phyloP scores from a whole-genome alignment of 1,284 basidiomycete genomes.

The Microbotryum saponariae region DNA sequence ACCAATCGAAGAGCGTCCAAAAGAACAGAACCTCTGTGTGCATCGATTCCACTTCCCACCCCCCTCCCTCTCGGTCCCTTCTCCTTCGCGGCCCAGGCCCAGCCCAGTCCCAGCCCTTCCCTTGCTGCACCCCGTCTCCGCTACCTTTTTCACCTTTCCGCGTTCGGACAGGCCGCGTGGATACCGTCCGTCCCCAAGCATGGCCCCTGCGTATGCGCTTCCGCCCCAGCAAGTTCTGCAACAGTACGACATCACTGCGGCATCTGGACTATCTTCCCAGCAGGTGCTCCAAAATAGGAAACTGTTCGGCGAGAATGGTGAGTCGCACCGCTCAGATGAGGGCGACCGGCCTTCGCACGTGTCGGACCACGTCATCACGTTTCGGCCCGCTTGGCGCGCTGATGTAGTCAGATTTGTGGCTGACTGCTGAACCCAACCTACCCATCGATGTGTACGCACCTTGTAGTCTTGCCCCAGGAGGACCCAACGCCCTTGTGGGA shows the following conservation, averaged over 20 bases:
- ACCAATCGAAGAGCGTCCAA: too few relatives aligned
- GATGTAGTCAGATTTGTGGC: background rate
- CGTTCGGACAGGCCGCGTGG: background rate
- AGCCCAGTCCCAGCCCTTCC: background rate
- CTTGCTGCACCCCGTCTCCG: slow-evolving; percentile 1
- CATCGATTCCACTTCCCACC: too few relatives aligned
- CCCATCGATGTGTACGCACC: background rate
- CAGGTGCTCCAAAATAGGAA: slow-evolving; percentile 20
- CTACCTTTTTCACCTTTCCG: too few relatives aligned
- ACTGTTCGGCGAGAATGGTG: slow-evolving; percentile 21
- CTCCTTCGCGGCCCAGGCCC: background rate
- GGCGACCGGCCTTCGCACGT: background rate
- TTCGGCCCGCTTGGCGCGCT: too few relatives aligned
- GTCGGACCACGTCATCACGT: background rate
- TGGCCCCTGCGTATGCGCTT: too few relatives aligned
- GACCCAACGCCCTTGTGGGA: slow-evolving; percentile 84
- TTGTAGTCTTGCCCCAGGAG: slow-evolving; percentile 75
- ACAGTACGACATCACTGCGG: slow-evolving; percentile 31
- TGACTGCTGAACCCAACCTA: background rate
- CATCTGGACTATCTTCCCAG: slow-evolving; percentile 33
- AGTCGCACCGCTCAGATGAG: background rate
- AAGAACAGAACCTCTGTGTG: too few relatives aligned
- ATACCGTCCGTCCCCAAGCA: too few relatives aligned
- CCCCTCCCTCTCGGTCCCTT: too few relatives aligned
- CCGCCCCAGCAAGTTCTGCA: slow-evolving; percentile 29